Evolutionary conservation across 169 alveolate genomes (phyloP).

Genomic region (Eimeria maxima): DNA sequence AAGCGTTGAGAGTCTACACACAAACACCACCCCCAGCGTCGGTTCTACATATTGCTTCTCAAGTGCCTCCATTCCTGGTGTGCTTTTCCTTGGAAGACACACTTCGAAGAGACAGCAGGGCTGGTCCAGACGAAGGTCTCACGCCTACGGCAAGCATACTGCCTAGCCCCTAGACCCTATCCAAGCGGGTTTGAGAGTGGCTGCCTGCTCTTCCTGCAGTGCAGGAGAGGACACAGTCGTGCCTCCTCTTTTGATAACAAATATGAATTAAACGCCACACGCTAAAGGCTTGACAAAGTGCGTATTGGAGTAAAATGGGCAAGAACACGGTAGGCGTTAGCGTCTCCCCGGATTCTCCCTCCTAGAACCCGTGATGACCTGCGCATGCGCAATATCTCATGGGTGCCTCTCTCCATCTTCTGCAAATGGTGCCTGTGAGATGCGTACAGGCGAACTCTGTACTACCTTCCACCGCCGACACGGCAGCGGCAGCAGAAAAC

Average conservation of each 20-base stretch:
- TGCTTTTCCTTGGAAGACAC: too few relatives aligned
- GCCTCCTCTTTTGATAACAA: background rate
- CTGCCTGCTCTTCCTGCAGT: background rate
- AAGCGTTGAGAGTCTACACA: background rate
- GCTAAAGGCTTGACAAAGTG: background rate
- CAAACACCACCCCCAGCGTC: background rate
- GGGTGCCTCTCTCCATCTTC: background rate
- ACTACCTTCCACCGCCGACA: background rate
- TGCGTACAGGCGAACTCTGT: background rate
- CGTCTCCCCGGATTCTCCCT: background rate
- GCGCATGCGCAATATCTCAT: background rate
- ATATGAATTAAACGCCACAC: background rate
- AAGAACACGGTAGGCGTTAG: background rate
- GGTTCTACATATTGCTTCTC: background rate
- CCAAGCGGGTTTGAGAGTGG: too few relatives aligned
- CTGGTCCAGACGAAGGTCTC: background rate
- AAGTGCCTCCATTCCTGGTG: too few relatives aligned
- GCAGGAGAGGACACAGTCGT: background rate
- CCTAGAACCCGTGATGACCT: background rate
- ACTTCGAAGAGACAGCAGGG: too few relatives aligned
- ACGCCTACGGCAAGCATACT: background rate
- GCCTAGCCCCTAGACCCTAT: background rate
- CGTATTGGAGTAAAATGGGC: background rate
- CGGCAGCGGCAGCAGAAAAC: background rate
- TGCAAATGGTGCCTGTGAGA: background rate